A percentile compares a stretch with the other conserved stretches of the same genome.
phyloP scores from a whole-genome alignment of 495 filamentous ascomycete genomes.

The Hypoxylon lenormandii region DNA sequence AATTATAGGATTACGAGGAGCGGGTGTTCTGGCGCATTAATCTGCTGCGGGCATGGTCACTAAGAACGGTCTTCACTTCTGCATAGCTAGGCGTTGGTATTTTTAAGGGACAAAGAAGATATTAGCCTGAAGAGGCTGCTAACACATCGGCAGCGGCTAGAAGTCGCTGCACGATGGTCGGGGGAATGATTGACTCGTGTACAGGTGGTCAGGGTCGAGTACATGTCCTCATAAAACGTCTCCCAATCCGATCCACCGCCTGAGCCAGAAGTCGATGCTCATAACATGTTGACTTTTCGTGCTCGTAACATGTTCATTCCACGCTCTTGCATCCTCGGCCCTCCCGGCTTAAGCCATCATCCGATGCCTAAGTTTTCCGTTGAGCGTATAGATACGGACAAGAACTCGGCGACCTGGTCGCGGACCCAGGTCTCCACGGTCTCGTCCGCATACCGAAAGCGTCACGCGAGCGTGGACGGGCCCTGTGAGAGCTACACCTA shows the following conservation, averaged over 20 bases:
- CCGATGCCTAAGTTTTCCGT: slow-evolving; percentile 29
- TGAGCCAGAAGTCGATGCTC: slow-evolving; percentile 30
- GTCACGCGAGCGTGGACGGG: slow-evolving; percentile 30
- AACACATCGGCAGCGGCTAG: slow-evolving; percentile 38
- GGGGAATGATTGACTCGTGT: slow-evolving; percentile 34
- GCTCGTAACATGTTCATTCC: slow-evolving; percentile 44
- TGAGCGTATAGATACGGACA: slow-evolving; percentile 25
- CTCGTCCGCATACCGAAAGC: slow-evolving; percentile 4
- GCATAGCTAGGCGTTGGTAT: slow-evolving; percentile 33
- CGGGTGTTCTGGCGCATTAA: slow-evolving; percentile 7
- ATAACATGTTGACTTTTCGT: slow-evolving; percentile 32
- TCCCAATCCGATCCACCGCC: slow-evolving; percentile 29
- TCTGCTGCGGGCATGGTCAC: slow-evolving; percentile 8
- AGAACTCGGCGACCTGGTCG: slow-evolving; percentile 14
- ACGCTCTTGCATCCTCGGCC: slow-evolving; percentile 19
- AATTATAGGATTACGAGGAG: slow-evolving; percentile 11
- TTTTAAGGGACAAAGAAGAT: slow-evolving; percentile 40
- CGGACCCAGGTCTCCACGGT: slow-evolving; percentile 4
- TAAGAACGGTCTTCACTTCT: slow-evolving; percentile 21
- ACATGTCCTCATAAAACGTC: slow-evolving; percentile 34
- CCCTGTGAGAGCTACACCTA: slow-evolving; percentile 24
- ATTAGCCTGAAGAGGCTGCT: slow-evolving; percentile 48
- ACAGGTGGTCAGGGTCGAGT: slow-evolving; percentile 29
- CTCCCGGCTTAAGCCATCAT: slow-evolving; percentile 15
- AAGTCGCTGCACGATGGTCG: slow-evolving; percentile 26